A percentile compares a stretch with the other conserved stretches of the same genome.
Evolutionary conservation across 116 monocot species (phyloP).

Genomic region (Iris pallida): DNA sequence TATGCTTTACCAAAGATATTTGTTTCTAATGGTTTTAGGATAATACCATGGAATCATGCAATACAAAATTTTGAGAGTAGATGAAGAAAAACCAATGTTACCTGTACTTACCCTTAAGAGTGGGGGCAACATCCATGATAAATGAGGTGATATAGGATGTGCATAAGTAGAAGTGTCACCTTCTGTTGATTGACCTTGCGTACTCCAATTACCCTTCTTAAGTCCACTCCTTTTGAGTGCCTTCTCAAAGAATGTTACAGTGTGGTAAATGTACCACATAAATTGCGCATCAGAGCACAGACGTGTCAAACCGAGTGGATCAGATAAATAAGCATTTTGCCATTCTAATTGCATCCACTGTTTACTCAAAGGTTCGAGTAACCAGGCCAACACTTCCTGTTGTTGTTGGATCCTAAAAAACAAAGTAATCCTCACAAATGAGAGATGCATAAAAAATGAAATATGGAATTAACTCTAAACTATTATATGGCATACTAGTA

Average conservation of each 20-base stretch:
- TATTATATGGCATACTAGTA: no score
- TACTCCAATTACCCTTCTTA: constrained; percentile 41
- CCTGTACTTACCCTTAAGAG: constrained; percentile 58
- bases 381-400: constrained; percentile 89
- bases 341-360: constrained; percentile 88
- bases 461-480: no score
- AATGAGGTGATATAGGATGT: constrained; percentile 87
- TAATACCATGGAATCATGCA: no score
- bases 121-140: constrained; percentile 97
- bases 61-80: no score
- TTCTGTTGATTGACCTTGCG: constrained; percentile 25
- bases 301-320: constrained; percentile 55
- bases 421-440: not conserved
- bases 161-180: constrained; percentile 21
- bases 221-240: constrained; percentile 92
- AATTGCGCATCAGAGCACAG: constrained; percentile 67
- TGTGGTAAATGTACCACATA: constrained; percentile 94
- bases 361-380: constrained; percentile 84
- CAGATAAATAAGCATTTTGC: constrained; percentile 86
- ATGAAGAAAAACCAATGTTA: no score
- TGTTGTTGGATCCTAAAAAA: constrained; percentile 74
- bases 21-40: not conserved
- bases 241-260: constrained; percentile 89
- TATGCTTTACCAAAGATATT: not conserved
- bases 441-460: not conserved